phyloP scores from a whole-genome alignment of 2,329 filamentous ascomycete species.

The Penicillium sclerotiorum region DNA sequence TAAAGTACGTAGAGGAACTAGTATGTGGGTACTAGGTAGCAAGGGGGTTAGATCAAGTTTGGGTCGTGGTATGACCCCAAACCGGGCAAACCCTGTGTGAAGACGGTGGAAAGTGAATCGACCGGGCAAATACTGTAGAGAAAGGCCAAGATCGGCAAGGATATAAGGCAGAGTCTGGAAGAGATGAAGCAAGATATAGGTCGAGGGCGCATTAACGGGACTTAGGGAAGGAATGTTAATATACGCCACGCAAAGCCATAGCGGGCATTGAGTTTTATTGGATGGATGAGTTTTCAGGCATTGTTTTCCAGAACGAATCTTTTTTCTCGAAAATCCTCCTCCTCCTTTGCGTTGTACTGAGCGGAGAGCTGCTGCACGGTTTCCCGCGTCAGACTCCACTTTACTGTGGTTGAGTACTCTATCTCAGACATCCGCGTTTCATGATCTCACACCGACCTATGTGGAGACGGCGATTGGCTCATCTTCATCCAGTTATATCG shows the following conservation, averaged over 20 bases:
- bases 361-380: neutral
- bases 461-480: constrained; percentile 1
- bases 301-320: neutral
- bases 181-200: neutral
- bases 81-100: constrained; percentile 5
- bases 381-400: constrained; percentile 10
- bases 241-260: neutral
- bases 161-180: neutral
- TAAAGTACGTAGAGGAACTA: constrained; percentile 10
- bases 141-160: constrained; percentile 2
- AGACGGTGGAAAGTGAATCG: neutral
- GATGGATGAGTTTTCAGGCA: neutral
- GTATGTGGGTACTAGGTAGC: neutral
- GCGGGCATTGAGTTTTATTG: neutral
- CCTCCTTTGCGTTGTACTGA: no score
- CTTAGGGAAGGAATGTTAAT: no score
- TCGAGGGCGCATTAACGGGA: no score
- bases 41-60: neutral
- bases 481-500: neutral
- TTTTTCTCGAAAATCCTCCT: no score
- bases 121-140: constrained; percentile 2
- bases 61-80: neutral
- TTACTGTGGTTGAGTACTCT: constrained; percentile 7
- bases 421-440: constrained; percentile 21
- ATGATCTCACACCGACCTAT: constrained; percentile 5